Evolutionary conservation across 352 stramenopile species (phyloP).

Genomic region (Phytopythium boreale): DNA sequence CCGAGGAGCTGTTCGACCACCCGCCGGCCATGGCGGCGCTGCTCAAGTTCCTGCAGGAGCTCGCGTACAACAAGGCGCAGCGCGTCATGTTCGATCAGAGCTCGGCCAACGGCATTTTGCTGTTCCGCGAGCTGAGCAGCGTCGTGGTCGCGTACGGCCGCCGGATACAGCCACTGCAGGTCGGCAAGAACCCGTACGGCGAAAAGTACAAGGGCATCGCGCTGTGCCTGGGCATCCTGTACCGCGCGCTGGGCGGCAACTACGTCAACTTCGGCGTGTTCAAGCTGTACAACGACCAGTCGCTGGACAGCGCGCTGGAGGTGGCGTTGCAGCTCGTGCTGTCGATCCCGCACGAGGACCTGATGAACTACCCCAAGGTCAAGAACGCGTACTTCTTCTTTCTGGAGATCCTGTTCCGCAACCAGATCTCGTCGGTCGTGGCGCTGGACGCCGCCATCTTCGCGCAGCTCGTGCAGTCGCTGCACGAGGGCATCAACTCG

Average conservation of each 20-base stretch:
- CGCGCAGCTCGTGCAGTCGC: constrained; percentile 94
- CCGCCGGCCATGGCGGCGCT: constrained; percentile 95
- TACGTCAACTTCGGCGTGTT: constrained; percentile 99
- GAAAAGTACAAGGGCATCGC: constrained; percentile 98
- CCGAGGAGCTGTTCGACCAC: constrained; percentile 93
- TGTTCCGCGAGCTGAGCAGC: constrained; percentile 96
- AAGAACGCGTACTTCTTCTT: constrained; percentile 98
- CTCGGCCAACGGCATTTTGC: constrained; percentile 96
- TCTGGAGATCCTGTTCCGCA: constrained; percentile 97
- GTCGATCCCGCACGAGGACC: constrained; percentile 94
- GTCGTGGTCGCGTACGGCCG: constrained; percentile 95
- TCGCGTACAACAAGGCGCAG: constrained; percentile 94
- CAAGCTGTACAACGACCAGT: constrained; percentile 97
- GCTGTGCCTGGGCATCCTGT: constrained; percentile 91
- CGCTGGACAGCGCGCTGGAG: constrained; percentile 93
- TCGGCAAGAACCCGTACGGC: constrained; percentile 91
- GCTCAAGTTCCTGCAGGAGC: constrained; percentile 97
- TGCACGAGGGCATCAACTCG: constrained; percentile 87
- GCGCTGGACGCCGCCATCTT: constrained; percentile 93
- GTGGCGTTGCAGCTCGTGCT: constrained; percentile 94
- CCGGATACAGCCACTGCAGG: constrained; percentile 77
- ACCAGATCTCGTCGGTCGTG: constrained; percentile 95
- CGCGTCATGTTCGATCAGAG: constrained; percentile 98
- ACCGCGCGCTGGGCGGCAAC: constrained; percentile 88
- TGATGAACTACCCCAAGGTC: constrained; percentile 97